A percentile compares a stretch with the other conserved stretches of the same genome.
Conservation (phyloP, 441 rosid genomes). For the Sinapis alba region DNA sequence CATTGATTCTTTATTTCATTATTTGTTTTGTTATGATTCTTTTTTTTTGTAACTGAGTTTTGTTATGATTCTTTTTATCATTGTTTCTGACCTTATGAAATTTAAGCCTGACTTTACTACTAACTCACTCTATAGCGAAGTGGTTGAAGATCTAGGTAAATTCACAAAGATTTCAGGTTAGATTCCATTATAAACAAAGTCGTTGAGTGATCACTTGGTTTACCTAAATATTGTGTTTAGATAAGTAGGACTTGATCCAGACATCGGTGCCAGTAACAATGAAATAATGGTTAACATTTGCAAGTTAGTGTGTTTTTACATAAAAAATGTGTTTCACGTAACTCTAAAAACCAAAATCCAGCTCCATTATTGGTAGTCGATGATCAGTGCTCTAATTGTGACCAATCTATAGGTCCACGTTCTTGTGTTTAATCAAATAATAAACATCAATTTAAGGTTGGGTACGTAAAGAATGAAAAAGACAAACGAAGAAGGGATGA, state of each 20-base stretch:
- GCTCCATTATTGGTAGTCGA: conserved; percentile 14
- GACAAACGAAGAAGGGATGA: background rate
- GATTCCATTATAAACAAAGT: background rate
- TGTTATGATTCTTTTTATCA: no score
- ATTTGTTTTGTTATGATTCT: background rate
- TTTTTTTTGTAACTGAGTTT: no score
- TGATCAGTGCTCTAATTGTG: background rate
- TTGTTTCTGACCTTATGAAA: background rate
- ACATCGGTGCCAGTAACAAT: background rate
- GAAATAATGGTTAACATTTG: background rate
- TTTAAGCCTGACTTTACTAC: background rate
- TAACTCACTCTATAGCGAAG: background rate
- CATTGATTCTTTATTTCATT: background rate
- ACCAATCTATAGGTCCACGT: conserved; percentile 16
- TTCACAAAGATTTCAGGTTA: background rate
- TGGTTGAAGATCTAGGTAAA: background rate
- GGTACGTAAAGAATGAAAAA: conserved; percentile 11
- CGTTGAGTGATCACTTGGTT: background rate
- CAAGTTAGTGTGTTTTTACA: background rate
- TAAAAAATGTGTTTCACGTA: background rate
- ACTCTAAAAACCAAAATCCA: conserved; percentile 1
- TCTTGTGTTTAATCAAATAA: background rate
- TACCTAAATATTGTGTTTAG: background rate
- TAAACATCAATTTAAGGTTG: background rate
- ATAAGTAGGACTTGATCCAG: background rate